phyloP scores from a whole-genome alignment of 108 stramenopile genomes.

The Nannochloropsis gaditana region DNA sequence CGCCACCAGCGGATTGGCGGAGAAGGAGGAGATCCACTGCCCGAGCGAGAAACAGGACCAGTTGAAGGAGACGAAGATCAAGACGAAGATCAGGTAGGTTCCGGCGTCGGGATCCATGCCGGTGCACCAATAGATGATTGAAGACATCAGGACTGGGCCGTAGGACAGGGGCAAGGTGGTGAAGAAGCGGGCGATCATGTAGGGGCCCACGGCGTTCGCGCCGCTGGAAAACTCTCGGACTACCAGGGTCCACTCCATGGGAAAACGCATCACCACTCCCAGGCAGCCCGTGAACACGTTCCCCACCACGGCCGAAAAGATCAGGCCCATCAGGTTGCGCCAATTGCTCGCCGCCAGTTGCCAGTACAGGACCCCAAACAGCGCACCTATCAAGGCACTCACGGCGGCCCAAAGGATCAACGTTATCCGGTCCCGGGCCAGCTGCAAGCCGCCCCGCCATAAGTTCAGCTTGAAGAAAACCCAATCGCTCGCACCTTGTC shows the following conservation, averaged over 20 bases:
- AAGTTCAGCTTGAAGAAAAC: neutral
- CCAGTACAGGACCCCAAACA: constrained; percentile 7
- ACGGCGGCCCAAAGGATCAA: neutral
- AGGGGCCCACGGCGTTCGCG: constrained; percentile 2
- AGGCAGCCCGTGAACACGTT: neutral
- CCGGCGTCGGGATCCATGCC: constrained; percentile 8
- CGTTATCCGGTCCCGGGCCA: neutral
- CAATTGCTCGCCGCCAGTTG: constrained; percentile 6
- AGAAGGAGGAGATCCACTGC: constrained; percentile 11
- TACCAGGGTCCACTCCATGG: neutral
- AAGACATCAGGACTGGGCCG: neutral
- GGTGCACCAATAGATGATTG: neutral
- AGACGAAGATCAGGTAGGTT: neutral
- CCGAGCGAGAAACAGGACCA: constrained; percentile 3
- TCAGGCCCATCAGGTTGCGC: neutral
- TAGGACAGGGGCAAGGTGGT: neutral
- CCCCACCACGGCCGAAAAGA: neutral
- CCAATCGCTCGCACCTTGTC: constrained; percentile 10
- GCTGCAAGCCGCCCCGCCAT: neutral
- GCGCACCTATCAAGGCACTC: neutral
- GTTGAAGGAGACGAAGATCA: neutral
- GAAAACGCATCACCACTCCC: constrained; percentile 14
- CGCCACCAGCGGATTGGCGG: neutral
- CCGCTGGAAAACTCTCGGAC: neutral
- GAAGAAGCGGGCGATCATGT: neutral